Conservation (phyloP, 1,139 yeast species). For the Arxiozyma slooffiae region DNA sequence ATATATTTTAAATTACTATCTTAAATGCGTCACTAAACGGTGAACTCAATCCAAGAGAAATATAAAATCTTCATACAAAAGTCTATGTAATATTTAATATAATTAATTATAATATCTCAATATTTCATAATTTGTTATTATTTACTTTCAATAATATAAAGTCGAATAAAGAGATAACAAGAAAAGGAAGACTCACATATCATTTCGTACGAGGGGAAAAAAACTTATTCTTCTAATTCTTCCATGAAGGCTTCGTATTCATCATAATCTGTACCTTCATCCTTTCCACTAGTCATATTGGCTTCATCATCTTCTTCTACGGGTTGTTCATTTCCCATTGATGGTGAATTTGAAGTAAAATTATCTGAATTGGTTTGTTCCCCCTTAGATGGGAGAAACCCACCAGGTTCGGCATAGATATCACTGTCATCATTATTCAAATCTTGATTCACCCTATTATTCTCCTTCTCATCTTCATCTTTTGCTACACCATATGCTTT, state of each 20-base stretch:
- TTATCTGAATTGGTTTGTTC: not conserved
- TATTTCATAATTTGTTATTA: not conserved
- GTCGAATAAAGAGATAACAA: not conserved
- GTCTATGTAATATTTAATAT: not conserved
- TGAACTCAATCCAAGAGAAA: not conserved
- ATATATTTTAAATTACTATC: too few species aligned
- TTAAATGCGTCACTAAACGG: not conserved
- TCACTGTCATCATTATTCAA: constrained; percentile 6
- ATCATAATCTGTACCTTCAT: constrained; percentile 10
- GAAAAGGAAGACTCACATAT: not conserved
- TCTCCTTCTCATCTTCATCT: constrained; percentile 13
- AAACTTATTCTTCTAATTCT: constrained; percentile 11
- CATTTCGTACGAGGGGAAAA: not conserved
- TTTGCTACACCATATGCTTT: constrained; percentile 51
- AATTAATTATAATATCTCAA: not conserved
- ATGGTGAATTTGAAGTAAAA: not conserved
- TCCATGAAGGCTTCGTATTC: constrained; percentile 24
- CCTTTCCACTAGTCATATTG: not conserved
- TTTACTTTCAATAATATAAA: not conserved
- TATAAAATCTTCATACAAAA: not conserved
- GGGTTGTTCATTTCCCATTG: not conserved
- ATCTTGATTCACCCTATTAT: constrained; percentile 4
- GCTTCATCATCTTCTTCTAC: not conserved
- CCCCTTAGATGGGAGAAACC: not conserved
- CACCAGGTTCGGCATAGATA: not conserved